Base-by-base conservation (phyloP, 306 rosid species). In the Macrotyloma uniflorum region DNA sequence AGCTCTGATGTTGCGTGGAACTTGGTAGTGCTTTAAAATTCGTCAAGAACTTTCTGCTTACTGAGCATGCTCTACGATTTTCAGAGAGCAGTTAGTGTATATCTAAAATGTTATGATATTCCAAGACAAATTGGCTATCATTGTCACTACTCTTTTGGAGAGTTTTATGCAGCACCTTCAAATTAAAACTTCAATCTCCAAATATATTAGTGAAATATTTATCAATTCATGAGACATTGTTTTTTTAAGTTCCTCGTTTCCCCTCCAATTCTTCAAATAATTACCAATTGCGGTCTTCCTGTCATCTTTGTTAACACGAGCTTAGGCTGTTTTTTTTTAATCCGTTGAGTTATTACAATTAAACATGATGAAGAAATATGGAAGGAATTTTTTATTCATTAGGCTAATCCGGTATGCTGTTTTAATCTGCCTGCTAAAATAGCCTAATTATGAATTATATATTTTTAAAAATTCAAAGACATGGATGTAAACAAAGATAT, bases 131-230 rank as follows among this genome's bases (percentile, higher is more conserved):
- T 13, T 55, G 78, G 18, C 54, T 20, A 11, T 13, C 49, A 38
- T 67, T 67, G 3, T 16, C 32, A 74, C n/a, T 30, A 8, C 49
- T 38, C 33, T n/a, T 7, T 23, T 59, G 51, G 67, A 47, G 59
- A 24, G 49, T 72, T 61, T 72, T 32, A 50, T 74, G 75, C 26
- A 13, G 23, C 65, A 59, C 58, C 67, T 50, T 70, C 65, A 82
- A 67, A n/a, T 28, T 47, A 59, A 32, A 46, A 75, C 40, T 49
- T 54, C 55, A 42, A 19, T 73, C 74, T 51, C 36, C 42, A 80
- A 22, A 73, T 32, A 32, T 24, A 24, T 46, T 69, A 36, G 57
- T 65, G 36, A 50, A 14, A 11, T 43, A 61, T 76, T 59, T 46
- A 66, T 43, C 67, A 38, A 62, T 49, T 35, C 49, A 53, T n/a